A percentile compares a stretch with the other conserved stretches of the same genome.
Evolutionary conservation across 352 stramenopile genomes (phyloP).

Genomic region (Globisporangium solare): DNA sequence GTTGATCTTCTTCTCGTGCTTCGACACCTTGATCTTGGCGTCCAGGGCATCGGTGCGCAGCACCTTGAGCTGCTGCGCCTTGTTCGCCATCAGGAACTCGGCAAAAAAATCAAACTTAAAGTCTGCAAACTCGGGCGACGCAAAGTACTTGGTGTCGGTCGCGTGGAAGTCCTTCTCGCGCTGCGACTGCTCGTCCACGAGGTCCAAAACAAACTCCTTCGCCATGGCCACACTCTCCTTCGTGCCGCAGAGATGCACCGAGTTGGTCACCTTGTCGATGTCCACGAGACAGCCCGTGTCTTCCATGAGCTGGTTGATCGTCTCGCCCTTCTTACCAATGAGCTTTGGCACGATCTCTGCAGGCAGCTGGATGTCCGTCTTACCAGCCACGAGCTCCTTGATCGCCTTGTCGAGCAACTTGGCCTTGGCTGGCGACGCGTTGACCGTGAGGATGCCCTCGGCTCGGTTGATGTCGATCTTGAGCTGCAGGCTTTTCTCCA

Average conservation of each 20-base stretch:
- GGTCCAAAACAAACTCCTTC: constrained; percentile 49
- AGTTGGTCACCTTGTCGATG: constrained; percentile 78
- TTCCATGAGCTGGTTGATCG: constrained; percentile 82
- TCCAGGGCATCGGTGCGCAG: constrained; percentile 52
- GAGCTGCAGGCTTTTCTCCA: constrained; percentile 50
- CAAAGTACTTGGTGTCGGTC: constrained; percentile 39
- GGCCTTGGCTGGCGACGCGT: constrained; percentile 43
- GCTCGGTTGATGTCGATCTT: constrained; percentile 69
- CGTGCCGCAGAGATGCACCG: constrained; percentile 53
- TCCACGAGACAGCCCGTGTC: constrained; percentile 67
- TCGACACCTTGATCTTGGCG: constrained; percentile 66
- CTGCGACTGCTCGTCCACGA: constrained; percentile 63
- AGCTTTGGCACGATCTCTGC: constrained; percentile 76
- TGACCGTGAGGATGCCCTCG: constrained; percentile 59
- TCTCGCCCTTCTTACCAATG: constrained; percentile 83
- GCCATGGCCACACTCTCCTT: constrained; percentile 52
- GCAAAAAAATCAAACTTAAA: constrained; percentile 74
- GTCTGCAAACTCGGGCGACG: constrained; percentile 27
- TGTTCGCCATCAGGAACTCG: constrained; percentile 80
- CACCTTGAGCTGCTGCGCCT: constrained; percentile 59
- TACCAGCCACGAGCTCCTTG: constrained; percentile 44
- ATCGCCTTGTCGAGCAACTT: constrained; percentile 52
- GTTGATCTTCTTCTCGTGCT: constrained; percentile 55
- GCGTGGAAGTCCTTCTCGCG: constrained; percentile 49
- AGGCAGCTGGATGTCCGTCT: constrained; percentile 57